Evolutionary conservation across 2,329 filamentous ascomycete genomes (phyloP), one percentile per base, ranked within the genome.

Genomic region (Dactylellina drechsleri): DNA sequence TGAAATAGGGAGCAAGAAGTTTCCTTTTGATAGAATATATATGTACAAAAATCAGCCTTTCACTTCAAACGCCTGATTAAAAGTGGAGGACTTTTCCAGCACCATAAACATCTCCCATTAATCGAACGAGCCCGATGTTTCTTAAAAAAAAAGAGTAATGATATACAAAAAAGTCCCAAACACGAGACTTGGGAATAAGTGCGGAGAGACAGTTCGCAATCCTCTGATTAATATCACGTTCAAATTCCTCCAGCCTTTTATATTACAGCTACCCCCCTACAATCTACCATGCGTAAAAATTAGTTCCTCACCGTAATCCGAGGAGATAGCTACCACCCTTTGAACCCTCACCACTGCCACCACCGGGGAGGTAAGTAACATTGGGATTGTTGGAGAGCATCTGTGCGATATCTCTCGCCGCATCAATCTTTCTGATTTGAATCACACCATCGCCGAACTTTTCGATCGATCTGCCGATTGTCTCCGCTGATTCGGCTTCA

Each of bases 391-490:
- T 85, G 18, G 94, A 89, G 81, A 99, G 84, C 78, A 93, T 94
- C 83, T 93, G 88, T 8, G 95, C 95, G 83, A 99, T 97, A 80
- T 99, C 96, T 83, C 90, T 92, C 82, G 92, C 93, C 13, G 95
- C 96, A 86, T 99, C 95, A 81, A 99, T 97, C 85, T 94, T 91
- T 86, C 95, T 87, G 83, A 99, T 98, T 88, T 95, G 89, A 78
- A 99, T 91, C 80, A 99, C 86, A 50, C 95, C 95, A 83, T 97
- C 94, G 78, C 95, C 95, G 71, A 89, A 88, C 89, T 96, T 97
- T 79, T 92, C 90, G 79, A 99, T 93, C 18, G 94, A 94, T 85
- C 90, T 95, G 84, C 89, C 91, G 82, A 99, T 98, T 77, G 93
- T 96, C 66, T 99, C 95, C 57, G 95, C 95, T 80, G 91, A 92